Percentiles rank a stretch among this genome's conserved stretches.
These are phyloP conservation scores for Pleurotus cornucopiae DNA, from an alignment of 768 basidiomycete species.

Conservation along the genomic window DNA sequence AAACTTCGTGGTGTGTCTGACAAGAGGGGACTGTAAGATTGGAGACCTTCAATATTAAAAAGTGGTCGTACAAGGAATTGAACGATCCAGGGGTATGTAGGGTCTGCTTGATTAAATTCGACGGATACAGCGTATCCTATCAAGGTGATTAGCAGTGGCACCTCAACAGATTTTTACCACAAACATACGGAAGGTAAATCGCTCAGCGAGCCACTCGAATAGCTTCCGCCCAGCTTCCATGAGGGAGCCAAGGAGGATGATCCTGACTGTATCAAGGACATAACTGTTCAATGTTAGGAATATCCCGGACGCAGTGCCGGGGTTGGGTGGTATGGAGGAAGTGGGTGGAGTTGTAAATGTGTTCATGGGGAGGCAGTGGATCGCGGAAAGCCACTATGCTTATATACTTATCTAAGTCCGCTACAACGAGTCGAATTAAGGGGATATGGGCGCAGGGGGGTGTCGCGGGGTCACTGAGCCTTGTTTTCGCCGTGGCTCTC, in stretches of 20 bases:
- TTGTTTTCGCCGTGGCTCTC: too few species aligned
- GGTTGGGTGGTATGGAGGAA: too few species aligned
- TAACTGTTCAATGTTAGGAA: background rate
- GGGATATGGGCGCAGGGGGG: too few species aligned
- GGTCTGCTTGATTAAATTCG: conserved; percentile 34
- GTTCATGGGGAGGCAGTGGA: too few species aligned
- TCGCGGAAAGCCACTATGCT: too few species aligned
- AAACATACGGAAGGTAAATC: conserved; percentile 20
- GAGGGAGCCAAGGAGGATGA: conserved; percentile 27
- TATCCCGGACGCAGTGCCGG: background rate
- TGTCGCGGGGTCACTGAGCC: too few species aligned
- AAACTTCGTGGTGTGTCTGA: conserved; percentile 40
- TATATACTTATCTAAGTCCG: too few species aligned
- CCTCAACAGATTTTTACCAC: background rate
- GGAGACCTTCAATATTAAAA: background rate
- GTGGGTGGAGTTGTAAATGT: too few species aligned
- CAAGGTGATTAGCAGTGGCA: background rate
- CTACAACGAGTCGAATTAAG: too few species aligned
- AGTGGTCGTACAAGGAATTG: conserved; percentile 28
- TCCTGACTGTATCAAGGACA: conserved; percentile 4
- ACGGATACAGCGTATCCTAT: conserved; percentile 35
- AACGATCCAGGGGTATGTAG: conserved; percentile 38
- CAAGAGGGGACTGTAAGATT: too few species aligned
- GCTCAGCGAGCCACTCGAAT: conserved; percentile 31
- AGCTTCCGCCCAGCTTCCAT: conserved; percentile 36